These are phyloP conservation scores for Cadophora gregata DNA, from an alignment of 2,329 filamentous ascomycete species.

Conservation along the genomic window DNA sequence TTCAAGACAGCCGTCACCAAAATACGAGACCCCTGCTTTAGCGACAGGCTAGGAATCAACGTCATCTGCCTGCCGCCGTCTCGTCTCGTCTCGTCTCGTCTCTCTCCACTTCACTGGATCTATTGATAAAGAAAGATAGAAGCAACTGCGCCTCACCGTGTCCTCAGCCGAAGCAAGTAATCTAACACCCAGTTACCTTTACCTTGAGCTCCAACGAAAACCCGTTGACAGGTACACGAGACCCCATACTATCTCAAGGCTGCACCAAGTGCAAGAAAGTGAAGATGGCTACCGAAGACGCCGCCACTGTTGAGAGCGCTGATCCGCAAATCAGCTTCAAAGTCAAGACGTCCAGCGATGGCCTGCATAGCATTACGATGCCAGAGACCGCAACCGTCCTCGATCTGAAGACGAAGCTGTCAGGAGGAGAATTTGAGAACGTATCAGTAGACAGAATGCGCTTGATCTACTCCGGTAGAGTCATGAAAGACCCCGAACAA, in stretches of 20 bases:
- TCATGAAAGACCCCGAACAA: conserved; percentile 93
- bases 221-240: not conserved
- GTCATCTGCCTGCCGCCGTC: conserved; percentile 17
- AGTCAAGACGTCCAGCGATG: conserved; percentile 94
- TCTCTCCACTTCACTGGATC: not conserved
- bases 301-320: conserved; percentile 41
- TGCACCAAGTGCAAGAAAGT: not conserved
- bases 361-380: conserved; percentile 83
- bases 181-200: too few relatives aligned
- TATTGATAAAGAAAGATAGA: conserved; percentile 13
- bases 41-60: conserved; percentile 3
- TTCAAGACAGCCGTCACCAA: not conserved
- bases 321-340: conserved; percentile 91
- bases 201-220: not conserved
- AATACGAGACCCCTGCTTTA: conserved; percentile 1
- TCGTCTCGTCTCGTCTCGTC: not conserved
- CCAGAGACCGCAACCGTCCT: conserved; percentile 75
- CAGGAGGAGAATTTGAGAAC: conserved; percentile 81
- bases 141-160: not conserved
- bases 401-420: conserved; percentile 89
- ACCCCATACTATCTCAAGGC: not conserved
- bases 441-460: conserved; percentile 88
- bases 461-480: conserved; percentile 95
- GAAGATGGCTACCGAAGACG: conserved; percentile 59
- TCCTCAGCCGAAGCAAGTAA: not conserved